Percentiles rank a stretch among this genome's conserved stretches.
phyloP scores from a whole-genome alignment of 768 basidiomycete species.

The Psilocybe cubensis region DNA sequence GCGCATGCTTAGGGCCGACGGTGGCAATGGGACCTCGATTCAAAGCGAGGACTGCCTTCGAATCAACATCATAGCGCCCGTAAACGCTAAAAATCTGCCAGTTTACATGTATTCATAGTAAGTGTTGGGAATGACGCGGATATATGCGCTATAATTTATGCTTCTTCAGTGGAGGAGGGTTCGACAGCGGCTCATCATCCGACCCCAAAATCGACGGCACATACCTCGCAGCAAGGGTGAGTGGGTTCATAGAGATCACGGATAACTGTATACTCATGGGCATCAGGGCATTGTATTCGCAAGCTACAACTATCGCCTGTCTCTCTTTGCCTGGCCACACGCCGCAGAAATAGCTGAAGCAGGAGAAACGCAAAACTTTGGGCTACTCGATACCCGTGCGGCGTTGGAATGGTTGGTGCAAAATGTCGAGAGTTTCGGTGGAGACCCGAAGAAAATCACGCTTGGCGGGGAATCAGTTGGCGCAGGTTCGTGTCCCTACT shows the following conservation, averaged over 20 bases:
- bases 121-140: neutral
- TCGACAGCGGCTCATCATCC: slow-evolving; percentile 38
- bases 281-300: slow-evolving; percentile 35
- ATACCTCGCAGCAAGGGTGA: slow-evolving; percentile 32
- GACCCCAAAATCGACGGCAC: slow-evolving; percentile 38
- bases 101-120: slow-evolving; percentile 34
- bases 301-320: slow-evolving; percentile 37
- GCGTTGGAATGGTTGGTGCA: slow-evolving; percentile 47
- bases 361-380: slow-evolving; percentile 46
- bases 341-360: slow-evolving; percentile 39
- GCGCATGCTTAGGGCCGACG: slow-evolving; percentile 26
- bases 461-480: slow-evolving; percentile 43
- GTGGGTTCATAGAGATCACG: too few species aligned
- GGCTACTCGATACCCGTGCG: slow-evolving; percentile 50
- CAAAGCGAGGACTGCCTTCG: slow-evolving; percentile 45
- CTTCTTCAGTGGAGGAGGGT: slow-evolving; percentile 33
- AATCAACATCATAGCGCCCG: slow-evolving; percentile 45
- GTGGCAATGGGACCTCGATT: slow-evolving; percentile 35
- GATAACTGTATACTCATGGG: too few species aligned
- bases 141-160: neutral
- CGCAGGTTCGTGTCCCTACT: slow-evolving; percentile 23
- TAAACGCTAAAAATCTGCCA: slow-evolving; percentile 32
- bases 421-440: slow-evolving; percentile 46
- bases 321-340: slow-evolving; percentile 44
- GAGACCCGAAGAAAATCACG: slow-evolving; percentile 47